Evolutionary conservation across 352 stramenopile genomes (phyloP).

Genomic region (Pythium folliculosum): DNA sequence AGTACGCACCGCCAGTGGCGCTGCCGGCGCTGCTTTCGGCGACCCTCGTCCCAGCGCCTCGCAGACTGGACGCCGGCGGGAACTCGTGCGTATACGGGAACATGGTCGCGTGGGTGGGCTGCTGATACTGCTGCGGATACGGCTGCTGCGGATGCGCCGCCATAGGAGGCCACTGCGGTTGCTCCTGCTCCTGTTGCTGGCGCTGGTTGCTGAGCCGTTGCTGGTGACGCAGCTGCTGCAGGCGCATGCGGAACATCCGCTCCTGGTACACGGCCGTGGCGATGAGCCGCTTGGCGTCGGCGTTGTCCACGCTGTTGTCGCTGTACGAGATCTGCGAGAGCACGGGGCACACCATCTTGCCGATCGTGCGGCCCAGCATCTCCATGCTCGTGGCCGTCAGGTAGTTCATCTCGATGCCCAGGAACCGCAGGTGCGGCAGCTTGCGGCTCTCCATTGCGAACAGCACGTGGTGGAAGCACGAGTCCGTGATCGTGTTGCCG

Average conservation of each 20-base stretch:
- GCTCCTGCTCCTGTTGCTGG: constrained; percentile 5
- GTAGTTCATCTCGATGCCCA: constrained; percentile 89
- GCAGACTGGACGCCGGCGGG: constrained; percentile 4
- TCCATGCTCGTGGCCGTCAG: constrained; percentile 81
- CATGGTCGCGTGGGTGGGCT: constrained; percentile 11
- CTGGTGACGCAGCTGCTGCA: constrained; percentile 45
- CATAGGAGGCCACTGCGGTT: neutral
- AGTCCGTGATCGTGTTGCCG: constrained; percentile 84
- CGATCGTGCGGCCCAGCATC: constrained; percentile 82
- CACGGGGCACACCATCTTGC: constrained; percentile 74
- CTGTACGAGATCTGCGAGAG: constrained; percentile 89
- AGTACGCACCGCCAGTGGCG: constrained; percentile 16
- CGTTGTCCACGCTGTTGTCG: constrained; percentile 81
- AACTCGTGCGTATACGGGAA: constrained; percentile 25
- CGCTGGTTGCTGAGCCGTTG: constrained; percentile 16
- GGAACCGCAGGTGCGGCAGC: constrained; percentile 60
- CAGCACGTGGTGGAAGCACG: constrained; percentile 80
- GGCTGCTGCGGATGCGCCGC: neutral
- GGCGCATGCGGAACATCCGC: constrained; percentile 59
- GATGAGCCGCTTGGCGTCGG: constrained; percentile 73
- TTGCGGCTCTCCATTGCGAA: constrained; percentile 81
- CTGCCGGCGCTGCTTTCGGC: neutral
- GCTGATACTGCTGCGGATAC: neutral
- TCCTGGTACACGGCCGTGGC: constrained; percentile 77
- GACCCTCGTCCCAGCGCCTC: neutral